Conservation (phyloP, 192 early-diverging fungal species). For the Helicostylum pulchrum region DNA sequence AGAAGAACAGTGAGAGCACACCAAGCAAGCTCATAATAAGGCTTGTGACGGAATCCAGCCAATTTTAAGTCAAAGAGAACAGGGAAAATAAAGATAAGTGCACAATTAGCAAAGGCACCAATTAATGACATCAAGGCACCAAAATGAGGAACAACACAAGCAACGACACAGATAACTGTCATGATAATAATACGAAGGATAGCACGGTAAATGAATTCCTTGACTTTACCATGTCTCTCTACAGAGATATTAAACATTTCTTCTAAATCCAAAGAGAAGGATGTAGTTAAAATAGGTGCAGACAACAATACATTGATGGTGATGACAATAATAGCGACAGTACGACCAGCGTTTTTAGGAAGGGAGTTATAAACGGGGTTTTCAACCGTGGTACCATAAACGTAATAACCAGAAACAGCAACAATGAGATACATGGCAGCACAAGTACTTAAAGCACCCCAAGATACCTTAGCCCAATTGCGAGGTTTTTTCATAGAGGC, state of each 20-base stretch:
- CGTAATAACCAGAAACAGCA: conserved; percentile 67
- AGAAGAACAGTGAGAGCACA: conserved; percentile 53
- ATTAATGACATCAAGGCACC: conserved; percentile 75
- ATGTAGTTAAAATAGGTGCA: conserved; percentile 72
- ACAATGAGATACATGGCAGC: conserved; percentile 65
- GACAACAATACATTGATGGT: conserved; percentile 81
- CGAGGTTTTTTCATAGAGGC: conserved; percentile 70
- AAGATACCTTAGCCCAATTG: conserved; percentile 67
- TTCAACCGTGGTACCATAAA: conserved; percentile 65
- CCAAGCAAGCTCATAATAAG: conserved; percentile 45
- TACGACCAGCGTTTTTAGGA: conserved; percentile 58
- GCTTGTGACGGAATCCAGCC: conserved; percentile 48
- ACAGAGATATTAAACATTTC: conserved; percentile 59
- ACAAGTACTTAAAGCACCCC: conserved; percentile 60
- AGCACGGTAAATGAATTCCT: conserved; percentile 56
- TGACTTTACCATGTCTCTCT: conserved; percentile 41
- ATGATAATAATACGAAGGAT: conserved; percentile 56
- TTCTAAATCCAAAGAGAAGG: conserved; percentile 74
- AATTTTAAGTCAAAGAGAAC: conserved; percentile 74
- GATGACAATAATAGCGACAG: conserved; percentile 68
- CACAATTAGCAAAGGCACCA: conserved; percentile 75
- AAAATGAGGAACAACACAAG: conserved; percentile 76
- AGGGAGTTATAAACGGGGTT: conserved; percentile 73
- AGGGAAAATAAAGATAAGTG: conserved; percentile 84
- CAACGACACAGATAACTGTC: conserved; percentile 51